Conservation (phyloP, 2,329 filamentous ascomycete species). For the Xylaria sp. region DNA sequence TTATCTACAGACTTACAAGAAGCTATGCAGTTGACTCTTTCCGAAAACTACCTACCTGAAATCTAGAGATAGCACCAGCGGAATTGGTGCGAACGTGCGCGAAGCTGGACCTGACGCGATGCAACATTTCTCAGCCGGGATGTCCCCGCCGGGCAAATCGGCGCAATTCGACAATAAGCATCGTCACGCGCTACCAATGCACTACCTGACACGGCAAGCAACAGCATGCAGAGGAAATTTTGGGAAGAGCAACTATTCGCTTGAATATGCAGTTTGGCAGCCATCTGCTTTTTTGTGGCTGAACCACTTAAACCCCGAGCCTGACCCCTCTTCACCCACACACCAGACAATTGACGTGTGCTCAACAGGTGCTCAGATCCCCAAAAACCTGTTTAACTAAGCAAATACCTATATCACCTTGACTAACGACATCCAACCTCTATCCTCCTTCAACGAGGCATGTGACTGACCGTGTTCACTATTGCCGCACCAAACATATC, state of each 20-base stretch:
- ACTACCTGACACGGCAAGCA: neutral
- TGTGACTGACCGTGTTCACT: neutral
- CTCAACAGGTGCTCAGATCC: neutral
- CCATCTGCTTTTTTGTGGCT: neutral
- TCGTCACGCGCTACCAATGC: constrained; percentile 2
- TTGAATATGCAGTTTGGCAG: neutral
- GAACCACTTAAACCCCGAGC: neutral
- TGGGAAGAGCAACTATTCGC: neutral
- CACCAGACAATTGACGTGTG: neutral
- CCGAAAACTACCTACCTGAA: neutral
- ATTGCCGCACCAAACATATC: neutral
- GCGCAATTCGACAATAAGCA: constrained; percentile 5
- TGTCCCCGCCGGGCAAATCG: constrained; percentile 12
- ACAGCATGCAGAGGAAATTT: neutral
- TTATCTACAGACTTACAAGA: neutral
- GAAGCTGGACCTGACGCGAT: neutral
- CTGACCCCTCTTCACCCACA: neutral
- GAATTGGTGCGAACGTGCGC: neutral
- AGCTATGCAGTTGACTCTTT: neutral
- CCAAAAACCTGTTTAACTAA: constrained; percentile 2
- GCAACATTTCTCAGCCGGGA: neutral
- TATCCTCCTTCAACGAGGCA: neutral
- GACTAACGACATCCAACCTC: constrained; percentile 1
- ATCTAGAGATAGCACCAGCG: neutral
- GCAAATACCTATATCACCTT: neutral